These are phyloP conservation scores for Apiosordaria backusii DNA, from an alignment of 495 filamentous ascomycete genomes.

Conservation along the genomic window DNA sequence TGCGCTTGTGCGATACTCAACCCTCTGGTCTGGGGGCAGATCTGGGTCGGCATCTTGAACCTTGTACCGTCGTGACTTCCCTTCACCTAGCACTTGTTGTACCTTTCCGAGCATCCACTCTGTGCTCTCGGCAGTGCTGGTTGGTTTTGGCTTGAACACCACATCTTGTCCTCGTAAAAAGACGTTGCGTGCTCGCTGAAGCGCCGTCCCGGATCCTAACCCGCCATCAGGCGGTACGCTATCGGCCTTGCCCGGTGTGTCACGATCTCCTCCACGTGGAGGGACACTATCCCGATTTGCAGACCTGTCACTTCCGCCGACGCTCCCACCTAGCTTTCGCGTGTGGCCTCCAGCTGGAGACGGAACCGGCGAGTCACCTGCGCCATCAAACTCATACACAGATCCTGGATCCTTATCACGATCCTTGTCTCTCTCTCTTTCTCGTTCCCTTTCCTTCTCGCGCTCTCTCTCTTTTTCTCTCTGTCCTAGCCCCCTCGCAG, in stretches of 20 bases:
- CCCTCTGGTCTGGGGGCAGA: conserved; percentile 61
- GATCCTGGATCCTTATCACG: conserved; percentile 50
- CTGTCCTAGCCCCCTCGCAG: conserved; percentile 28
- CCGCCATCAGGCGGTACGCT: conserved; percentile 43
- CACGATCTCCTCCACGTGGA: conserved; percentile 40
- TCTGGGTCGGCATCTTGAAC: conserved; percentile 93
- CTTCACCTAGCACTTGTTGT: conserved; percentile 77
- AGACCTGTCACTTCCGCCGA: conserved; percentile 44
- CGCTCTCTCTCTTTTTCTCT: conserved; percentile 27
- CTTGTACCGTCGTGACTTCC: conserved; percentile 85
- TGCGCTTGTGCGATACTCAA: conserved; percentile 75
- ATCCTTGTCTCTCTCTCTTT: conserved; percentile 26
- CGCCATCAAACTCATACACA: conserved; percentile 66
- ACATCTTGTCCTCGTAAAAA: conserved; percentile 75
- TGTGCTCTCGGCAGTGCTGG: conserved; percentile 59
- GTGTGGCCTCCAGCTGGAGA: conserved; percentile 50
- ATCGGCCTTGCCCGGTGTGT: conserved; percentile 45
- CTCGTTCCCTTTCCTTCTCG: conserved; percentile 21
- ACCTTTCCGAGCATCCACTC: conserved; percentile 92
- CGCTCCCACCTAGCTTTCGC: conserved; percentile 51
- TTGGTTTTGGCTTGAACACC: conserved; percentile 78
- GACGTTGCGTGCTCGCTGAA: conserved; percentile 44
- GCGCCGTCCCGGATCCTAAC: conserved; percentile 21
- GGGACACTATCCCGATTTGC: conserved; percentile 43
- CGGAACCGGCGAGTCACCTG: conserved; percentile 66